Percentiles rank a stretch among this genome's conserved stretches.
phyloP scores from a whole-genome alignment of 805 yeast genomes.

The Saccharomycopsis microspora region DNA sequence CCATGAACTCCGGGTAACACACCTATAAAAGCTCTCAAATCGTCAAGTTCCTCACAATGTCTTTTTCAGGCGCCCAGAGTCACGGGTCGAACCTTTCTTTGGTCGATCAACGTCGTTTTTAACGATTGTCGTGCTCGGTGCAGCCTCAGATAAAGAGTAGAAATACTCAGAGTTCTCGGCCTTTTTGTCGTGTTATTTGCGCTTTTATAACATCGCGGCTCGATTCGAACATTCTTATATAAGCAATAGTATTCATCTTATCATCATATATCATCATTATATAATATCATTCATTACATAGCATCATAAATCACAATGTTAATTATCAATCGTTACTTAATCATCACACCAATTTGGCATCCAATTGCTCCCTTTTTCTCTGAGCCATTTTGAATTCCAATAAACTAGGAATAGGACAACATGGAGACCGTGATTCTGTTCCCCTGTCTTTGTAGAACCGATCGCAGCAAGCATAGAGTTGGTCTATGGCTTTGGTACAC shows the following conservation, averaged over 20 bases:
- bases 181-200: conserved; percentile 26
- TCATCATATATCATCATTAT: no score
- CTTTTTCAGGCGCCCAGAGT: conserved; percentile 19
- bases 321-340: no score
- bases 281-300: no score
- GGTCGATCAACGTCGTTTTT: conserved; percentile 14
- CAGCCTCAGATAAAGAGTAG: conserved; percentile 59
- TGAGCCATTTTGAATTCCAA: conserved; percentile 57
- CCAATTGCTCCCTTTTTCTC: conserved; percentile 41
- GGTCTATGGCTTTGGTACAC: conserved; percentile 60
- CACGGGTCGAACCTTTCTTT: conserved; percentile 17
- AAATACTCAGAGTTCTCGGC: conserved; percentile 34
- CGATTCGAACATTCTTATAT: conserved; percentile 45
- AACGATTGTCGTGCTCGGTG: conserved; percentile 80
- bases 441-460: conserved; percentile 54
- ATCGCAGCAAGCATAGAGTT: conserved; percentile 65
- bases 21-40: no score
- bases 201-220: conserved; percentile 53
- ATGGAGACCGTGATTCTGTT: conserved; percentile 45
- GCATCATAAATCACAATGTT: no score
- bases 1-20: no score
- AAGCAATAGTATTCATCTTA: no score
- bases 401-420: conserved; percentile 67
- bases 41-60: conserved; percentile 11
- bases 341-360: conserved; percentile 34